Evolutionary conservation across 2,329 filamentous ascomycete species (phyloP).

Genomic region (Aspergillus neoniger): DNA sequence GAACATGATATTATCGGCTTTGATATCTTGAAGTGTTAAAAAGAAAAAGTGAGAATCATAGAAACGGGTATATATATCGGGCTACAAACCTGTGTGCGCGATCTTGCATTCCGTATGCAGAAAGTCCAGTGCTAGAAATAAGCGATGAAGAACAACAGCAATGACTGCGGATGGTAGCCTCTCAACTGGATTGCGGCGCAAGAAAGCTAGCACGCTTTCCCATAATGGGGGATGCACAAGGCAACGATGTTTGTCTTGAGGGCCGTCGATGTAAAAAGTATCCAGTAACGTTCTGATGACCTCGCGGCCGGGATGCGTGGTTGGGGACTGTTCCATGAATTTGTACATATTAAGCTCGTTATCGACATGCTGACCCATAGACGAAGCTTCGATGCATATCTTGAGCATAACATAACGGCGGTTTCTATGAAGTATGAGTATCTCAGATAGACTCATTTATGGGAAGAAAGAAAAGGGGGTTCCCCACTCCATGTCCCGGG

Average conservation of each 20-base stretch:
- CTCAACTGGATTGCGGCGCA: constrained; percentile 43
- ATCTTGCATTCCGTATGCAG: constrained; percentile 51
- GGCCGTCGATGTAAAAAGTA: constrained; percentile 36
- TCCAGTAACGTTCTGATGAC: constrained; percentile 36
- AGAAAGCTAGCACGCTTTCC: constrained; percentile 45
- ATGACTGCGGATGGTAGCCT: constrained; percentile 41
- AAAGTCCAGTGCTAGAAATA: constrained; percentile 50
- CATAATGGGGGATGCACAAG: constrained; percentile 47
- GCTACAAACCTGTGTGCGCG: constrained; percentile 48
- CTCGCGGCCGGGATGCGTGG: constrained; percentile 32
- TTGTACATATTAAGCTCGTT: constrained; percentile 49
- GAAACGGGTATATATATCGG: background rate
- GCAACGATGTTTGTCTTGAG: constrained; percentile 35
- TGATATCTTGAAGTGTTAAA: constrained; percentile 40
- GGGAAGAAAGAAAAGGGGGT: background rate
- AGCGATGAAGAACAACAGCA: constrained; percentile 38
- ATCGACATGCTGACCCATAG: constrained; percentile 32
- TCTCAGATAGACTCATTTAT: background rate
- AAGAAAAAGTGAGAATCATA: constrained; percentile 11
- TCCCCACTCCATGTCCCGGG: constrained; percentile 35
- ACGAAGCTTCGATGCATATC: constrained; percentile 31
- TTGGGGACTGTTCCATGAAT: constrained; percentile 33
- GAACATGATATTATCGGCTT: constrained; percentile 53
- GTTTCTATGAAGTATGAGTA: constrained; percentile 18
- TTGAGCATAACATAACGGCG: constrained; percentile 35